Conservation (phyloP, 768 basidiomycete genomes). For the Galerina sulciceps region DNA sequence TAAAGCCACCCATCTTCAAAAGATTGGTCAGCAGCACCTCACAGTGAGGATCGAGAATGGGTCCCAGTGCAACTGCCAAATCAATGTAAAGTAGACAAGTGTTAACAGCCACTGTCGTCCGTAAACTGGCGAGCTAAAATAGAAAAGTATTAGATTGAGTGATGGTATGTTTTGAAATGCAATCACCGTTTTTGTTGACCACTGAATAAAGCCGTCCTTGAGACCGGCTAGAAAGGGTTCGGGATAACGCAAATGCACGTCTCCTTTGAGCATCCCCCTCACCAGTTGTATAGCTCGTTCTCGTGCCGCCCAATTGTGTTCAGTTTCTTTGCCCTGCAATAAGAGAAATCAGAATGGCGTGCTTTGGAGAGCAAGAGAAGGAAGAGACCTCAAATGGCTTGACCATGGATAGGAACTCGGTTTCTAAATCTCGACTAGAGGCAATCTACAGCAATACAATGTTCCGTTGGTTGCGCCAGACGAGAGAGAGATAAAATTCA, state of each 20-base stretch:
- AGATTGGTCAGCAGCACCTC: slow-evolving; percentile 79
- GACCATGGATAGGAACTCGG: slow-evolving; percentile 80
- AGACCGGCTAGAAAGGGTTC: slow-evolving; percentile 78
- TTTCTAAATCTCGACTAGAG: slow-evolving; percentile 82
- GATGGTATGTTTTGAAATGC: not conserved
- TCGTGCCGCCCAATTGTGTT: slow-evolving; percentile 91
- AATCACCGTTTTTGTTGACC: slow-evolving; percentile 83
- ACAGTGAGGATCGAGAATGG: slow-evolving; percentile 76
- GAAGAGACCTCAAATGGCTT: slow-evolving; percentile 77
- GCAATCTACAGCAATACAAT: slow-evolving; percentile 62
- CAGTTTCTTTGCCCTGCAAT: slow-evolving; percentile 89
- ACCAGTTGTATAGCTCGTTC: slow-evolving; percentile 80
- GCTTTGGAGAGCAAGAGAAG: not conserved
- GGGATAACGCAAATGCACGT: slow-evolving; percentile 71
- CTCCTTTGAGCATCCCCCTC: slow-evolving; percentile 89
- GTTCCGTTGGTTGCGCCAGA: not conserved
- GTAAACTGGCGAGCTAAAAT: slow-evolving; percentile 77
- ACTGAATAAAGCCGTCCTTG: slow-evolving; percentile 80
- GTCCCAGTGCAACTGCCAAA: slow-evolving; percentile 66
- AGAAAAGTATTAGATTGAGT: slow-evolving; percentile 2
- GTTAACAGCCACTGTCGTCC: slow-evolving; percentile 87
- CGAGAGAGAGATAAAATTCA: not conserved
- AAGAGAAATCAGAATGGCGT: not conserved
- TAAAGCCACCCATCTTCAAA: slow-evolving; percentile 85
- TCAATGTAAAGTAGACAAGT: slow-evolving; percentile 81